phyloP scores from a whole-genome alignment of 2,329 filamentous ascomycete genomes.

The Fusarium sp. region DNA sequence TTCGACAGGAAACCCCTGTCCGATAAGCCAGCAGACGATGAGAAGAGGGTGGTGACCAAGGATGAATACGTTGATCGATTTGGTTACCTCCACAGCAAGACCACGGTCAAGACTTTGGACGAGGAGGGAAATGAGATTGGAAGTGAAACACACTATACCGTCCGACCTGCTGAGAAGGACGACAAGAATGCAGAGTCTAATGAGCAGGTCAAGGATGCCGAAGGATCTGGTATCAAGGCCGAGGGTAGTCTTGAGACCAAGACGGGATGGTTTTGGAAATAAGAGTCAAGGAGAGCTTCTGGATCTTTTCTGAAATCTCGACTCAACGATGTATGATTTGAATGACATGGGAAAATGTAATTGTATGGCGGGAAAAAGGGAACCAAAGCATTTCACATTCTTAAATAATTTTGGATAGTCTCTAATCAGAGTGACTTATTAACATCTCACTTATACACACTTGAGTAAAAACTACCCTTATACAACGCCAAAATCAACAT shows the following conservation, averaged over 20 bases:
- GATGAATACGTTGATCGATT: conserved; percentile 58
- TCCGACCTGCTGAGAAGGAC: conserved; percentile 47
- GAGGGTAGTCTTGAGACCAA: conserved; percentile 42
- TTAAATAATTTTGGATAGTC: neutral
- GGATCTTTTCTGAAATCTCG: conserved; percentile 3
- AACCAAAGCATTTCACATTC: neutral
- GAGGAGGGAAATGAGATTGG: conserved; percentile 56
- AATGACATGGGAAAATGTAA: conserved; percentile 3
- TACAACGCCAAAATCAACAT: conserved; percentile 21
- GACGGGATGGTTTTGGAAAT: conserved; percentile 58
- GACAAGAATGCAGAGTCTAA: conserved; percentile 10
- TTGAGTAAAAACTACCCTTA: neutral
- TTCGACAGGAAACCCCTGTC: conserved; percentile 17
- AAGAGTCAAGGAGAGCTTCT: neutral
- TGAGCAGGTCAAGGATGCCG: conserved; percentile 25
- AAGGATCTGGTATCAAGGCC: conserved; percentile 17
- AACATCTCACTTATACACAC: neutral
- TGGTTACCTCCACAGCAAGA: conserved; percentile 58
- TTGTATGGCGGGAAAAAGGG: neutral
- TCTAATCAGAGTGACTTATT: neutral
- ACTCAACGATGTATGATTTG: conserved; percentile 30
- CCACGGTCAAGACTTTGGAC: conserved; percentile 55
- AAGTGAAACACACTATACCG: conserved; percentile 51
- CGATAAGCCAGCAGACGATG: conserved; percentile 19
- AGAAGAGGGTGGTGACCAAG: conserved; percentile 51